These are phyloP conservation scores for Excoecaria agallocha DNA, from an alignment of 345 rosid genomes.

Conservation along the genomic window DNA sequence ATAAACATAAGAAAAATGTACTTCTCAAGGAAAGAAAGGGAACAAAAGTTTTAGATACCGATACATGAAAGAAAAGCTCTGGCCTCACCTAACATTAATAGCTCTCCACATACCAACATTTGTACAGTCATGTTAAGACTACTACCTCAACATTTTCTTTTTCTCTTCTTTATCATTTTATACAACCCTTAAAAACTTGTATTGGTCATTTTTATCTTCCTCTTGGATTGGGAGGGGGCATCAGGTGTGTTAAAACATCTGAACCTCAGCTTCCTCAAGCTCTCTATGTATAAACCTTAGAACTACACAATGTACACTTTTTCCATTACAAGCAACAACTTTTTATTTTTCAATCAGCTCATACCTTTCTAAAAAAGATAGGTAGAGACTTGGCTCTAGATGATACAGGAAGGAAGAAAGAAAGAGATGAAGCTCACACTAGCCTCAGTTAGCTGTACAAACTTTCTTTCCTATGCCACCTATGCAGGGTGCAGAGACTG, in stretches of 20 bases:
- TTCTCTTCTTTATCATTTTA: constrained; percentile 24
- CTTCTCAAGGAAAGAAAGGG: constrained; percentile 6
- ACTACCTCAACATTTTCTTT: constrained; percentile 39
- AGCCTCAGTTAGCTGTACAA: constrained; percentile 69
- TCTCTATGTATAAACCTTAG: constrained; percentile 53
- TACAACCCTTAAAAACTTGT: constrained; percentile 49
- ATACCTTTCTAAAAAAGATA: constrained; percentile 36
- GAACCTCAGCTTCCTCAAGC: constrained; percentile 38
- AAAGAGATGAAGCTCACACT: constrained; percentile 41
- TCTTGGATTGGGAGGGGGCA: constrained; percentile 33
- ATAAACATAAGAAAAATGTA: constrained; percentile 23
- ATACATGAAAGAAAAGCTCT: constrained; percentile 32
- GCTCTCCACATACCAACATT: constrained; percentile 52
- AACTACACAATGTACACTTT: constrained; percentile 73
- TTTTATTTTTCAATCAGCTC: constrained; percentile 49
- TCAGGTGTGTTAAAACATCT: constrained; percentile 29
- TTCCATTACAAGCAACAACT: constrained; percentile 46
- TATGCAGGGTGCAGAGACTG: constrained; percentile 48
- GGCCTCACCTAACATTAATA: constrained; percentile 50
- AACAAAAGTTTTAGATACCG: constrained; percentile 28
- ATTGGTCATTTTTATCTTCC: constrained; percentile 29
- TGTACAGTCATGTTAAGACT: constrained; percentile 49
- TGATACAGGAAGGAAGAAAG: constrained; percentile 27
- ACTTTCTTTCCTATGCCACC: constrained; percentile 40
- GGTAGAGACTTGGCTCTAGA: constrained; percentile 28